Conservation (phyloP, 1,284 basidiomycete genomes). For the Ustilago lituana region DNA sequence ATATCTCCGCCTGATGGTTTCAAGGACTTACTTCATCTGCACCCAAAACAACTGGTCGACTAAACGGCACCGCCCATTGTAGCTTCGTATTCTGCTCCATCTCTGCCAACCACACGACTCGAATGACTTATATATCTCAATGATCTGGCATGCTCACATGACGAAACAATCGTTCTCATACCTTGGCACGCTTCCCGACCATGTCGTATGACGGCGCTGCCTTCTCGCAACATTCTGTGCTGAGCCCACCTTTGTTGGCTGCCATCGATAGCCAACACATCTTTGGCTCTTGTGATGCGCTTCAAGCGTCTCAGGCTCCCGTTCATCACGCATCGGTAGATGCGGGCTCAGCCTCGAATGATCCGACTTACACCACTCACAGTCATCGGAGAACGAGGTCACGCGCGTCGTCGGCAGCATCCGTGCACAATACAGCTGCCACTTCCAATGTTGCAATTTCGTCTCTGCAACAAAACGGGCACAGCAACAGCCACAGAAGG, state of each 20-base stretch:
- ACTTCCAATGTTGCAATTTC: neutral
- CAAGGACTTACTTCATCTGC: no score
- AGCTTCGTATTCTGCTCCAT: no score
- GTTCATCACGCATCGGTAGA: constrained; percentile 2
- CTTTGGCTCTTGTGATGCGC: constrained; percentile 21
- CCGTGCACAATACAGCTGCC: constrained; percentile 6
- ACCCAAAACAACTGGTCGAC: no score
- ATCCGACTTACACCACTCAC: constrained; percentile 1
- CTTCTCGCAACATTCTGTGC: constrained; percentile 28
- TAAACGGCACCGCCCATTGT: no score
- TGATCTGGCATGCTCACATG: constrained; percentile 14
- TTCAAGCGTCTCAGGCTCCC: constrained; percentile 2
- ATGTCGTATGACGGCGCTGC: constrained; percentile 36
- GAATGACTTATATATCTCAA: neutral
- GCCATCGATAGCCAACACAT: constrained; percentile 40
- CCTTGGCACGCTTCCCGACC: constrained; percentile 9
- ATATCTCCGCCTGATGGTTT: no score
- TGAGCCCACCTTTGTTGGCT: constrained; percentile 40
- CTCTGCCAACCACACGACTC: neutral
- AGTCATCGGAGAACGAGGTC: constrained; percentile 19
- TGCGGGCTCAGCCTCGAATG: neutral
- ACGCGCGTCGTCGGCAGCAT: constrained; percentile 28
- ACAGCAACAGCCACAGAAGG: neutral
- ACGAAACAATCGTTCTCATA: neutral
- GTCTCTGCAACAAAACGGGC: constrained; percentile 14